Conservation (phyloP, 768 basidiomycete genomes). For the Pleurotus cornucopiae region DNA sequence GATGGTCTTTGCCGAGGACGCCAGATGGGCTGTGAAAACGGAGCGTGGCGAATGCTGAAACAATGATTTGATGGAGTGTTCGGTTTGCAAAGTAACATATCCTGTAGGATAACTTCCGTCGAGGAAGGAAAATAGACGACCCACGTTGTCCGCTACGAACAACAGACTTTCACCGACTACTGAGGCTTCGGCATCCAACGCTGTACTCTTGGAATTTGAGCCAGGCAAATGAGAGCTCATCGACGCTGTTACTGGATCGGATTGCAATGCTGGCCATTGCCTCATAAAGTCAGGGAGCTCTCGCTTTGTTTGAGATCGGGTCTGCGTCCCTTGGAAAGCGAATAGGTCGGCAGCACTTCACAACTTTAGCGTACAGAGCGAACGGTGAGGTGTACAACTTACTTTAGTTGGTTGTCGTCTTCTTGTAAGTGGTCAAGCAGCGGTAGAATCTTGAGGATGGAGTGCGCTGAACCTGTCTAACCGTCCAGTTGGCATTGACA, state of each 20-base stretch:
- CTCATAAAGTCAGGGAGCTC: slow-evolving; percentile 56
- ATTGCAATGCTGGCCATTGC: slow-evolving; percentile 64
- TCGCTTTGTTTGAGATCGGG: slow-evolving; percentile 37
- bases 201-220: slow-evolving; percentile 25
- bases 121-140: slow-evolving; percentile 60
- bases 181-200: slow-evolving; percentile 40
- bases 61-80: slow-evolving; percentile 29
- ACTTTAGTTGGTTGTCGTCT: slow-evolving; percentile 66
- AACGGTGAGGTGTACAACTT: slow-evolving; percentile 20
- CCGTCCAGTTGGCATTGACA: slow-evolving; percentile 12
- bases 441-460: slow-evolving; percentile 64
- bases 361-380: slow-evolving; percentile 9
- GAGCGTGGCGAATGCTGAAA: slow-evolving; percentile 44
- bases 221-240: slow-evolving; percentile 42
- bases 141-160: slow-evolving; percentile 52
- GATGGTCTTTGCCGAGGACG: slow-evolving; percentile 18
- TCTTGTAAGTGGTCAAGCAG: slow-evolving; percentile 69
- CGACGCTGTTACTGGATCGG: slow-evolving; percentile 54
- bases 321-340: slow-evolving; percentile 71
- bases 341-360: slow-evolving; percentile 74
- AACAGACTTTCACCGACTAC: slow-evolving; percentile 65
- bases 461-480: slow-evolving; percentile 77
- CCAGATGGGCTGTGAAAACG: slow-evolving; percentile 45
- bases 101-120: slow-evolving; percentile 79
- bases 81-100: slow-evolving; percentile 33